phyloP scores from a whole-genome alignment of 306 rosid species.

The Comarum palustre region DNA sequence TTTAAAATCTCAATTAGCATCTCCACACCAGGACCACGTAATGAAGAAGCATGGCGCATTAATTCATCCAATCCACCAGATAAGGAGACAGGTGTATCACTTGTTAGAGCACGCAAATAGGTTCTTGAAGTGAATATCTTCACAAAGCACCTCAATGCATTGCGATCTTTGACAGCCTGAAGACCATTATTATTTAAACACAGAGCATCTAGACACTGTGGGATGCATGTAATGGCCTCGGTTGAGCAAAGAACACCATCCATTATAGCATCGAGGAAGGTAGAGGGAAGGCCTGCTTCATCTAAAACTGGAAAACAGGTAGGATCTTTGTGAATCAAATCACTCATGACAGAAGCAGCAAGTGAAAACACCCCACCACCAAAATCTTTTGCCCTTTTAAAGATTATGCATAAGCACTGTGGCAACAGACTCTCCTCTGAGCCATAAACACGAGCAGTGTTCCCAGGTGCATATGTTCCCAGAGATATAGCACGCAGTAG shows the following conservation, averaged over 20 bases:
- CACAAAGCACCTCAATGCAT: conserved; percentile 91
- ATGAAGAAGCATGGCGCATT: conserved; percentile 89
- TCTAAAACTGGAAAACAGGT: conserved; percentile 87
- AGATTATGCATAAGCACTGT: conserved; percentile 74
- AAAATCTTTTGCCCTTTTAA: conserved; percentile 82
- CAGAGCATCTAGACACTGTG: conserved; percentile 93
- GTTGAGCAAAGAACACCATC: conserved; percentile 87
- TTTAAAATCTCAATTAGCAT: conserved; percentile 84
- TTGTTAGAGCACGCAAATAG: conserved; percentile 75
- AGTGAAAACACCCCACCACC: conserved; percentile 98
- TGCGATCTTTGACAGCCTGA: conserved; percentile 79
- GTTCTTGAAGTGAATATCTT: conserved; percentile 82
- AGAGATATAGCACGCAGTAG: conserved; percentile 90
- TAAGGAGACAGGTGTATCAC: conserved; percentile 77
- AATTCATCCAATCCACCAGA: conserved; percentile 93
- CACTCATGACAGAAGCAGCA: conserved; percentile 97
- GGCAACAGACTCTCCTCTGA: conserved; percentile 90
- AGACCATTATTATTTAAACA: conserved; percentile 82
- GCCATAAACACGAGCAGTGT: conserved; percentile 67
- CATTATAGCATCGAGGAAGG: conserved; percentile 94
- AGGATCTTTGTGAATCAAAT: conserved; percentile 93
- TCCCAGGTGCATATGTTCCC: conserved; percentile 97
- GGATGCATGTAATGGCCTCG: conserved; percentile 92
- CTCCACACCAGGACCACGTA: conserved; percentile 94
- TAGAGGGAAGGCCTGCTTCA: conserved; percentile 87